phyloP scores from a whole-genome alignment of 805 yeast genomes.

The Barnettozyma sp. region DNA sequence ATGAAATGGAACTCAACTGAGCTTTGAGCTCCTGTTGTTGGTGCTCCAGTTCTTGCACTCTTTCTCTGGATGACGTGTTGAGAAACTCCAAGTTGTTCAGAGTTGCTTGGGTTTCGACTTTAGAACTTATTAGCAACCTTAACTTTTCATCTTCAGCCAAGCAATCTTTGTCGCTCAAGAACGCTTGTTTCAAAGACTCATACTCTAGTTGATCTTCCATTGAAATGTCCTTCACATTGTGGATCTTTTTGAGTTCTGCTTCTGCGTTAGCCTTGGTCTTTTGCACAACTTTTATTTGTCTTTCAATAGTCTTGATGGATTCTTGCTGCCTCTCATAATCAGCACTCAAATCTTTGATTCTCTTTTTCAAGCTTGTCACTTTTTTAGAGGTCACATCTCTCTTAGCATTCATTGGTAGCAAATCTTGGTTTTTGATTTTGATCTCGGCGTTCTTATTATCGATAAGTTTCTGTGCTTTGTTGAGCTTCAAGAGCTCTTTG shows the following conservation, averaged over 20 bases:
- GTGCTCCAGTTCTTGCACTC: slow-evolving; percentile 29
- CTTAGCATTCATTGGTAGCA: slow-evolving; percentile 60
- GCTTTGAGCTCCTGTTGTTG: slow-evolving; percentile 27
- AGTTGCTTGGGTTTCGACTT: slow-evolving; percentile 36
- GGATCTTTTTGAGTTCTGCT: slow-evolving; percentile 26
- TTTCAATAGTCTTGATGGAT: slow-evolving; percentile 34
- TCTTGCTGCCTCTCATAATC: slow-evolving; percentile 50
- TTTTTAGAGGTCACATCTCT: slow-evolving; percentile 42
- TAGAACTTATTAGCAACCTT: slow-evolving; percentile 35
- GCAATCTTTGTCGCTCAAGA: slow-evolving; percentile 53
- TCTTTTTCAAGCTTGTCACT: slow-evolving; percentile 37
- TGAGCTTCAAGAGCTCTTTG: slow-evolving; percentile 36
- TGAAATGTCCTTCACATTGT: slow-evolving; percentile 35
- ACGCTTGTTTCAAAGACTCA: slow-evolving; percentile 48
- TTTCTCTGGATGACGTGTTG: slow-evolving; percentile 29
- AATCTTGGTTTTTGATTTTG: slow-evolving; percentile 37
- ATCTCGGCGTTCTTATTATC: slow-evolving; percentile 31
- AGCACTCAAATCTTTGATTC: slow-evolving; percentile 40
- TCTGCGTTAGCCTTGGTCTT: slow-evolving; percentile 36
- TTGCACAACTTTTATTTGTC: slow-evolving; percentile 41
- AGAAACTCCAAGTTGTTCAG: slow-evolving; percentile 32
- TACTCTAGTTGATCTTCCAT: slow-evolving; percentile 52
- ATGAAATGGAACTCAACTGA: slow-evolving; percentile 19
- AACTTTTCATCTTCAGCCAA: slow-evolving; percentile 46
- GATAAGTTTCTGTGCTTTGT: slow-evolving; percentile 35